Evolutionary conservation across 768 basidiomycete species (phyloP), one percentile per base, ranked within the genome.

Genomic region (Harrya chromipes): DNA sequence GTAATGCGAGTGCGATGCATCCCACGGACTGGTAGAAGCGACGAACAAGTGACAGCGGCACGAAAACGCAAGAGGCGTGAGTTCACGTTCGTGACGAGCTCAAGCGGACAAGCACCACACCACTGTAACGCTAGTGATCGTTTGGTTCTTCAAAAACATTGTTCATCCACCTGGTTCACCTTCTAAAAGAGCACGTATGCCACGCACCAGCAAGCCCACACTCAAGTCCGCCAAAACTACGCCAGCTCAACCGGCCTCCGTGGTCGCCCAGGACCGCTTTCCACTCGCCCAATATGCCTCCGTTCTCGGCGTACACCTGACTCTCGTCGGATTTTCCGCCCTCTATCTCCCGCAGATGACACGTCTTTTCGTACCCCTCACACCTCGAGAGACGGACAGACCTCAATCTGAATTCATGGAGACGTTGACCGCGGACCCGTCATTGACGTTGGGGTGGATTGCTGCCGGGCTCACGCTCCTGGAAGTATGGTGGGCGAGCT

Each of bases 371-470:
- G 70, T 67, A 12, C 59, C 73, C n/a, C 66, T 68, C 26, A 60
- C 59, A 3, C 61, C 66, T 10, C 52, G 58, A 42, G 58, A 67
- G 60, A 66, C 64, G 6, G 85, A 88, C 58, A 74, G 79, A 46
- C 87, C 87, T 11, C 87, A 90, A 59, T 80, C 83, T 52, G 77
- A 77, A 2, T 87, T 90, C 66, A 68, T 92, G 19, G 81, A 78
- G 35, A 73, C 79, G 2, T 64, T 93, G 53, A 91, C 90, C 1
- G 59, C 70, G 3, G 77, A 76, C 52, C 85, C 88, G 7, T 64
- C 73, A 5, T 62, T 67, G 33, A 89, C 88, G 0, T 65, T 87
- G 46, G 49, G 70, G 5, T 89, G 82, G 70, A 67, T 83, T 34
- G 77, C 76, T 43, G 53, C 68, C 1, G 90, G 88, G 1, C 74